Percentiles rank a stretch among this genome's conserved stretches.
These are phyloP conservation scores for Acarospora socialis DNA, from an alignment of 2,329 filamentous ascomycete species.

Conservation along the genomic window DNA sequence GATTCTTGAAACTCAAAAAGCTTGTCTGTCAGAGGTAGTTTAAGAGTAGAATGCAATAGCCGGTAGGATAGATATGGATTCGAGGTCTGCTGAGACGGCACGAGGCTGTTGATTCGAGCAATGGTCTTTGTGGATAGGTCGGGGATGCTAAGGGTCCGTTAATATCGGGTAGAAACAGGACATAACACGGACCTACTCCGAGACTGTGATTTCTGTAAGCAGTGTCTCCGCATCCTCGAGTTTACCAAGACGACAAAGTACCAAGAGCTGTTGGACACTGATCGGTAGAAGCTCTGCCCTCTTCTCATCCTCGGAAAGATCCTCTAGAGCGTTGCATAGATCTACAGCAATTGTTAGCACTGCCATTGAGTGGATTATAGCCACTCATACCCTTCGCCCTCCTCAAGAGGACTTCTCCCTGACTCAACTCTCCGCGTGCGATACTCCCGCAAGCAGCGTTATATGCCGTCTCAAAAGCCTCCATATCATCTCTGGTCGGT, in stretches of 20 bases:
- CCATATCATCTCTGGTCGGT: slow-evolving; percentile 43
- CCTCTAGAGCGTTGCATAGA: slow-evolving; percentile 44
- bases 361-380: too few species aligned
- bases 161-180: slow-evolving; percentile 1
- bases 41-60: slow-evolving; percentile 37
- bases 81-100: slow-evolving; percentile 29
- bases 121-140: slow-evolving; percentile 46
- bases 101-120: slow-evolving; percentile 44
- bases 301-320: slow-evolving; percentile 46
- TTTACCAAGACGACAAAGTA: slow-evolving; percentile 40
- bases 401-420: slow-evolving; percentile 44
- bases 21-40: slow-evolving; percentile 36
- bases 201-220: slow-evolving; percentile 34
- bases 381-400: slow-evolving; percentile 38
- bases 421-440: slow-evolving; percentile 42
- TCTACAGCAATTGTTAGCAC: slow-evolving; percentile 22
- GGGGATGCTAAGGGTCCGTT: slow-evolving; percentile 34
- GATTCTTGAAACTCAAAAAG: slow-evolving; percentile 46
- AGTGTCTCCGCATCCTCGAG: slow-evolving; percentile 41
- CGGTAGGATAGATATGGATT: slow-evolving; percentile 48
- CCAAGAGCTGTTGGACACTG: slow-evolving; percentile 46
- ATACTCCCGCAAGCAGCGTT: slow-evolving; percentile 51
- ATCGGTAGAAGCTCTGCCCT: slow-evolving; percentile 46
- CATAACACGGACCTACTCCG: slow-evolving; percentile 30
- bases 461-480: slow-evolving; percentile 50